These are phyloP conservation scores for Phytophthora pistaciae DNA, from an alignment of 352 stramenopile species.

Conservation along the genomic window DNA sequence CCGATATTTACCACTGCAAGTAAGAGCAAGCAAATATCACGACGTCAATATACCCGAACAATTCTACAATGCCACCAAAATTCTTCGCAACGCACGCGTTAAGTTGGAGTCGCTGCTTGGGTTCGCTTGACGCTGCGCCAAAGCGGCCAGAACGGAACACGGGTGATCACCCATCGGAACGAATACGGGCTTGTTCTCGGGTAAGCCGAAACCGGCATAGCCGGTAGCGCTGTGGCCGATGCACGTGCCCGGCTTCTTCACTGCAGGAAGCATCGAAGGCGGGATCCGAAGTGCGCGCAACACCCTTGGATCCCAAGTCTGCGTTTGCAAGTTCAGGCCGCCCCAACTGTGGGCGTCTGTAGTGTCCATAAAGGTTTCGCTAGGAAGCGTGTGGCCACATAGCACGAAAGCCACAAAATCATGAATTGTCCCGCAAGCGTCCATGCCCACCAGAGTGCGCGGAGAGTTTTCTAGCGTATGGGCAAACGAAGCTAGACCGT, in stretches of 20 bases:
- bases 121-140: conserved; percentile 40
- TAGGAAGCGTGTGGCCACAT: conserved; percentile 54
- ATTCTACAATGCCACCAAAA: neutral
- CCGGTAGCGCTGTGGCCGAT: conserved; percentile 45
- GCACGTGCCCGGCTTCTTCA: conserved; percentile 59
- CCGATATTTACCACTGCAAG: conserved; percentile 82
- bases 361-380: conserved; percentile 66
- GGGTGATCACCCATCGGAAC: conserved; percentile 85
- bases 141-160: conserved; percentile 70
- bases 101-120: conserved; percentile 37
- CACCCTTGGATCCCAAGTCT: conserved; percentile 55
- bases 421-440: conserved; percentile 84
- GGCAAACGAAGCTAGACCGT: conserved; percentile 76
- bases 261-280: conserved; percentile 61
- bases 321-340: conserved; percentile 51
- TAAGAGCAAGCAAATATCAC: conserved; percentile 12
- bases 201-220: conserved; percentile 43
- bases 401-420: conserved; percentile 81
- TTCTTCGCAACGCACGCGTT: conserved; percentile 47
- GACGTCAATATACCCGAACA: conserved; percentile 11
- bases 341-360: conserved; percentile 87
- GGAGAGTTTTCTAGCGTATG: conserved; percentile 53
- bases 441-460: conserved; percentile 51
- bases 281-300: conserved; percentile 69
- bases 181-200: conserved; percentile 45